Percentiles rank a stretch among this genome's conserved stretches.
These are phyloP conservation scores for Thielaviopsis musarum DNA, from an alignment of 2,329 filamentous ascomycete species.

Conservation along the genomic window DNA sequence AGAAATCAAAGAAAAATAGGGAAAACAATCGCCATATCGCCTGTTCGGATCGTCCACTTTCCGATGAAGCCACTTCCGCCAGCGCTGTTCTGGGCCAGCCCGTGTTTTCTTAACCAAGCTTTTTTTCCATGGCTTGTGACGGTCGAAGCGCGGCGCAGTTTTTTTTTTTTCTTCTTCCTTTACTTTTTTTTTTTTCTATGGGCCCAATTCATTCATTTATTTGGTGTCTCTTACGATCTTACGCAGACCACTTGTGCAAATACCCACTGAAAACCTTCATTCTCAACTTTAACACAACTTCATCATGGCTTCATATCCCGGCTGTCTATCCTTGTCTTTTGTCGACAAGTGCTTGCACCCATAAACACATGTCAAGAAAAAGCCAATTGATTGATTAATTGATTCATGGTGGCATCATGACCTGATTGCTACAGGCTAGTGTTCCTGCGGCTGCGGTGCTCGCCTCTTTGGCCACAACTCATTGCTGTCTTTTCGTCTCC, in stretches of 20 bases:
- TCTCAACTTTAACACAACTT: too few species aligned
- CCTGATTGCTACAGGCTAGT: background rate
- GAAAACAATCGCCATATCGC: background rate
- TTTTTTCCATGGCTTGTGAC: background rate
- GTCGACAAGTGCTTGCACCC: background rate
- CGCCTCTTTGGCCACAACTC: background rate
- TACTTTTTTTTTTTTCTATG: background rate
- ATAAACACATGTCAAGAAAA: background rate
- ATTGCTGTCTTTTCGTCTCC: background rate
- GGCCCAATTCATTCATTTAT: background rate
- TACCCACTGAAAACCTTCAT: too few species aligned
- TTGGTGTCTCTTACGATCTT: background rate
- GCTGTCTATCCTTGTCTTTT: background rate
- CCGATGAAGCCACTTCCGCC: slow-evolving; percentile 1
- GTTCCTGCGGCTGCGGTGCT: background rate
- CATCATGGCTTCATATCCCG: background rate
- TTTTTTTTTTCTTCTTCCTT: background rate
- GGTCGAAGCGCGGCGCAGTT: background rate
- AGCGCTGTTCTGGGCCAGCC: background rate
- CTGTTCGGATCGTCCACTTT: slow-evolving; percentile 1
- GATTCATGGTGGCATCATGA: background rate
- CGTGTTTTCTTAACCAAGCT: background rate
- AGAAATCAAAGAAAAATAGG: background rate
- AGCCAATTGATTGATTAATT: background rate
- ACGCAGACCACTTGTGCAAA: too few species aligned